A percentile compares a stretch with the other conserved stretches of the same genome.
phyloP scores from a whole-genome alignment of 345 rosid species.

The Ailanthus altissimus region DNA sequence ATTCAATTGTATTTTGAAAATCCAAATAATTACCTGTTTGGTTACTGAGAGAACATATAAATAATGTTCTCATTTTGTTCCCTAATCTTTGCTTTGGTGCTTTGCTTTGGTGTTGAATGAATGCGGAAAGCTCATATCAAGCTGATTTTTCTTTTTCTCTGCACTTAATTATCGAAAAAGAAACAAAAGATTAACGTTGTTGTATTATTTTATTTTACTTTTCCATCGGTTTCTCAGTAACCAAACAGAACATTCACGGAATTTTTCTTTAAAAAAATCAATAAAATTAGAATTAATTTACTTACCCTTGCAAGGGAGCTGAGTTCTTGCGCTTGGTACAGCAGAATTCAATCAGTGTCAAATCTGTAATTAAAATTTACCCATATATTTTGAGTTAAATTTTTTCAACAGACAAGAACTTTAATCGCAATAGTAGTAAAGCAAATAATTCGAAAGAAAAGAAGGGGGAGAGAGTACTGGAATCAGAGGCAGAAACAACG shows the following conservation, averaged over 20 bases:
- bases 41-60: neutral
- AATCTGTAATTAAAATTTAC: slow-evolving; percentile 29
- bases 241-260: slow-evolving; percentile 8
- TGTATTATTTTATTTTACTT: neutral
- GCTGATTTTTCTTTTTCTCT: neutral
- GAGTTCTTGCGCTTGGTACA: slow-evolving; percentile 61
- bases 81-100: too few relatives aligned
- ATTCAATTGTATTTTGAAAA: neutral
- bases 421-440: neutral
- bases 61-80: neutral
- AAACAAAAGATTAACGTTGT: neutral
- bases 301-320: slow-evolving; percentile 85
- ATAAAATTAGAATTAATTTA: neutral
- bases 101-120: neutral
- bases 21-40: neutral
- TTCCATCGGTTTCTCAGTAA: slow-evolving; percentile 4
- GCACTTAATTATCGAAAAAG: neutral
- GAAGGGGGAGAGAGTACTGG: slow-evolving; percentile 40
- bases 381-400: neutral
- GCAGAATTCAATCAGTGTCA: slow-evolving; percentile 63
- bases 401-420: neutral
- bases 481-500: slow-evolving; percentile 48
- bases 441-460: neutral
- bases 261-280: neutral
- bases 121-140: neutral